phyloP scores from a whole-genome alignment of 75 land plant species.

The Cupressus sempervirens region DNA sequence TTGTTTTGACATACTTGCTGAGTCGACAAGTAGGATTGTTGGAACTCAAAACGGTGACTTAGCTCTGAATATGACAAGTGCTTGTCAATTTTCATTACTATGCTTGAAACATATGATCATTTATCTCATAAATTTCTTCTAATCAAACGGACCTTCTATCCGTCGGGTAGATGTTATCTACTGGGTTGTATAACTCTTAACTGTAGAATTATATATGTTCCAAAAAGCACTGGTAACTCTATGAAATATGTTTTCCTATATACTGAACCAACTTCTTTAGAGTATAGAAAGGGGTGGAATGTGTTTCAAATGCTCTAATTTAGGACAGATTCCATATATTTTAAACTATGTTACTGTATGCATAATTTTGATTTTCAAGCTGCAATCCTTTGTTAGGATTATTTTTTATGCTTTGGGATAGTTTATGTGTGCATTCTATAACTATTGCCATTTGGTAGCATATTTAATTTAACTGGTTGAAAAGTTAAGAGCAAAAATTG shows the following conservation, averaged over 20 bases:
- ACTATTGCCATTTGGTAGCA: background rate
- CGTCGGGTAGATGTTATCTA: no score
- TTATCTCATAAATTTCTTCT: no score
- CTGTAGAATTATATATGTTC: background rate
- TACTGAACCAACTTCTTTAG: background rate
- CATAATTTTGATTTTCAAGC: background rate
- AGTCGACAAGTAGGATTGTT: no score
- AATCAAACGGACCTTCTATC: no score
- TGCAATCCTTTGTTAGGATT: background rate
- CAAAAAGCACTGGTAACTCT: background rate
- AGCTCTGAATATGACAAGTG: no score
- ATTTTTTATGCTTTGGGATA: background rate
- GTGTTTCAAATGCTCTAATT: background rate
- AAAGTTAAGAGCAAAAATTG: background rate
- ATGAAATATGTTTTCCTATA: background rate
- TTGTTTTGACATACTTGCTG: no score
- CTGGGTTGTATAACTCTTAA: no score
- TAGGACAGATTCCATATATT: background rate
- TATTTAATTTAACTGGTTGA: background rate
- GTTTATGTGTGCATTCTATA: background rate
- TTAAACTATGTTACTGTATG: background rate
- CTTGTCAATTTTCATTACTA: no score
- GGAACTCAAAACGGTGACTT: no score
- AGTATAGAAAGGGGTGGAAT: background rate
- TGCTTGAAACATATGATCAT: no score